phyloP scores from a whole-genome alignment of 2,329 filamentous ascomycete genomes.

The Pseudogymnoascus sp. region DNA sequence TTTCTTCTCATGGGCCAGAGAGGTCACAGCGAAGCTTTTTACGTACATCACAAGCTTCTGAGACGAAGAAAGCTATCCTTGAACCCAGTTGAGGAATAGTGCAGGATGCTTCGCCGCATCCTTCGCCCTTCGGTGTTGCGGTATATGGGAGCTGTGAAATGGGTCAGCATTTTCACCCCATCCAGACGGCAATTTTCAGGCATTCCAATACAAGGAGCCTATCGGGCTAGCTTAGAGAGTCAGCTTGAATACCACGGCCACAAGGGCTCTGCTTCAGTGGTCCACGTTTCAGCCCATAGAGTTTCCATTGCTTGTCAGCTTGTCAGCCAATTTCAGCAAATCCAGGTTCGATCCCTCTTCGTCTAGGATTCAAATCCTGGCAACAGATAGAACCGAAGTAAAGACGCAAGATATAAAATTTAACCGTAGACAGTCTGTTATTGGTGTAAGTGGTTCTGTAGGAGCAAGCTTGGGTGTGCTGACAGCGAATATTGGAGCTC shows the following conservation, averaged over 20 bases:
- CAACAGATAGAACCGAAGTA: neutral
- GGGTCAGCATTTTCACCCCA: neutral
- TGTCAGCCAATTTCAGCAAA: neutral
- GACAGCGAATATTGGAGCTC: neutral
- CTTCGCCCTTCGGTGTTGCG: neutral
- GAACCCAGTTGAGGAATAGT: neutral
- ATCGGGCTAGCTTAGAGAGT: neutral
- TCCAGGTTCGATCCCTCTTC: neutral
- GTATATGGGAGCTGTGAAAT: neutral
- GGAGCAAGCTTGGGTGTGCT: neutral
- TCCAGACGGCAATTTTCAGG: neutral
- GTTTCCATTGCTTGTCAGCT: neutral
- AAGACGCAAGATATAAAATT: neutral
- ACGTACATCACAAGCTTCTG: neutral
- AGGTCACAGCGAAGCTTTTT: neutral
- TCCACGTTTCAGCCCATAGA: neutral
- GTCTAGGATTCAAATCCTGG: neutral
- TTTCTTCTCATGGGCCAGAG: neutral
- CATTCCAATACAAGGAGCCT: neutral
- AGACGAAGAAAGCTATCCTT: neutral
- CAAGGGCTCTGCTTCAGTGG: neutral
- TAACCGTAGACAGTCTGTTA: neutral
- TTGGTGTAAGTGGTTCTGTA: neutral
- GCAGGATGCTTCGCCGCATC: neutral
- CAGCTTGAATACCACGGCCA: neutral